These are phyloP conservation scores for Salix caprea DNA, from an alignment of 345 rosid genomes.

Conservation along the genomic window DNA sequence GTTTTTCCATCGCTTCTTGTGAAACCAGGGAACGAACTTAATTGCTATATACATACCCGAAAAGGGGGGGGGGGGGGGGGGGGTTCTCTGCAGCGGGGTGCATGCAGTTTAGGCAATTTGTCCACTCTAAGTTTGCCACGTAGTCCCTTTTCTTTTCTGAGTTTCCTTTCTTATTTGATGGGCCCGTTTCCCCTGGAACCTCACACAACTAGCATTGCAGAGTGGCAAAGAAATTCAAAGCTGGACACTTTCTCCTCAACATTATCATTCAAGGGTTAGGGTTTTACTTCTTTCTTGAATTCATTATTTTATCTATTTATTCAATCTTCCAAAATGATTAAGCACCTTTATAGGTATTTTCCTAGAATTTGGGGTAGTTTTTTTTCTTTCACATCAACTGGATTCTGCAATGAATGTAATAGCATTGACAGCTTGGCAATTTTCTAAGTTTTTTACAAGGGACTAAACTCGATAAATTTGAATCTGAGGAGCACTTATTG, in stretches of 20 bases:
- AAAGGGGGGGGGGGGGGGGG: background rate
- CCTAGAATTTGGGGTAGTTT: background rate
- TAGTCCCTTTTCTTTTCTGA: background rate
- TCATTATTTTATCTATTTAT: background rate
- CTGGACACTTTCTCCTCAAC: background rate
- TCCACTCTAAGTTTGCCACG: conserved; percentile 2
- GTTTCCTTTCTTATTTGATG: background rate
- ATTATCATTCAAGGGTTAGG: background rate
- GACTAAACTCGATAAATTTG: background rate
- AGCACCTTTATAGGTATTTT: background rate
- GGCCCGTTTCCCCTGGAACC: background rate
- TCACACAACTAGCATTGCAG: background rate
- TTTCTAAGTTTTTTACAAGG: background rate
- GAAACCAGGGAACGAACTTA: background rate
- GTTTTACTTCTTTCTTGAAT: background rate
- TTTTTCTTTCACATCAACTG: background rate
- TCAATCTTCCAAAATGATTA: background rate
- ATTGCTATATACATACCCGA: background rate
- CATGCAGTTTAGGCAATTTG: background rate
- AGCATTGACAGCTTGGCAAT: background rate
- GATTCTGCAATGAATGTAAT: background rate
- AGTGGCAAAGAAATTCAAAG: background rate
- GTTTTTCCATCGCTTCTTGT: background rate
- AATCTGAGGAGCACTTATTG: background rate
- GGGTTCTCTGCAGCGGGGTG: background rate